Evolutionary conservation across 345 rosid genomes (phyloP), one percentile per base, ranked within the genome.

Genomic region (Murraya koenigii): DNA sequence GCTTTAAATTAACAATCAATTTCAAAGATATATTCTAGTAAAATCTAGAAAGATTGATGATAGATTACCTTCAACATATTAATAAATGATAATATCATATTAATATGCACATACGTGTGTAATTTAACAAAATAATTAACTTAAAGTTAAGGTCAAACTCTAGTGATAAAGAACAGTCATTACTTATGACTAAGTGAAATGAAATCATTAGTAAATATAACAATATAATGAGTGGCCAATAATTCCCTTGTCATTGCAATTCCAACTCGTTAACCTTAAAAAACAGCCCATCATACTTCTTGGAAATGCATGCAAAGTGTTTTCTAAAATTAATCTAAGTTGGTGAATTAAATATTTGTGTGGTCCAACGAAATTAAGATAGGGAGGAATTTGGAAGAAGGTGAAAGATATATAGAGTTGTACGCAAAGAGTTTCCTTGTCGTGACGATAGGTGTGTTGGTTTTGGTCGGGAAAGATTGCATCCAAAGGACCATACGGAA

Each of bases 401-500:
- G 2, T 23, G 7, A 44, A 1, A 23, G 6, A 68, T 13, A 66
- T 3, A 0, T 14, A 4, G n/a, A n/a, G 13, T n/a, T 44, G 8
- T 2, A 9, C 5, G 41, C 38, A 60, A 33, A 32, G 54, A 30
- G 62, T n/a, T n/a, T n/a, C n/a, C n/a, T n/a, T n/a, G 17, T 28
- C 63, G 10, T 9, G 35, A 47, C 25, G 36, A 25, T 35, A 25
- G 33, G 25, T 20, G 64, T 69, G 74, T 23, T 60, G 66, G 79
- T n/a, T 62, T 55, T 62, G 75, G 60, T 66, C 32, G 75, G 71
- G 22, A 72, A 64, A 58, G 73, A 58, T 38, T 44, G 62, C 33
- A n/a, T 72, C n/a, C 75, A 20, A 1, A 72, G 81, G 67, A 66
- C 74, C 71, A 82, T 66, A n/a, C 6, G 52, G 63, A 79, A 75